Base-by-base conservation (phyloP, 2,329 filamentous ascomycete genomes). In the Aureobasidium sp. region DNA sequence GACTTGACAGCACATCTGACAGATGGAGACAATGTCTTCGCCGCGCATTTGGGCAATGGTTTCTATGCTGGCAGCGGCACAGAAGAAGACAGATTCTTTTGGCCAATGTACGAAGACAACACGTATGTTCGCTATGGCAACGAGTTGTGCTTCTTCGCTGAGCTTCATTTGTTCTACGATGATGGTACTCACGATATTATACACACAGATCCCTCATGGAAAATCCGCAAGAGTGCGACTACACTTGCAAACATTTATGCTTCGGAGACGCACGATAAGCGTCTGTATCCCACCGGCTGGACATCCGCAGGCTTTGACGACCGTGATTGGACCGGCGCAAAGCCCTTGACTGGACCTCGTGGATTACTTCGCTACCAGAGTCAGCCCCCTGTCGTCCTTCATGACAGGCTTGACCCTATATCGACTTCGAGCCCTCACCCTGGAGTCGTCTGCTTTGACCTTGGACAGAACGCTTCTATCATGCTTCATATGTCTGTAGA, bases 51-150 rank as follows among this genome's bases (percentile, higher is more conserved):
- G 0, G 75, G 75, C 8, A 79, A 79, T 36, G 77, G 77, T 0
- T 79, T 79, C 66, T 79, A 78, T 46, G 77, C 77, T 8, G 77
- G 77, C 2, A 50, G 44, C 15, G 57, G 57, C 7, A 74, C 76
- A 37, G 72, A 76, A 48, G 74, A 74, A 10, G 73, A 77, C 50
- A 72, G 74, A 6, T 77, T 76, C 67, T 76, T 77, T 66, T 76
- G 75, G 75, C 74, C 74, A 15, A 75, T 71, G 68, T 76, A 76
- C 41, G 74, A 77, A 64, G 75, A 76, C 63, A 76, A 76, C 41
- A 76, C 75, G 0, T 76, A 75, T 36, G 72, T 74, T 3, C 68
- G 72, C 1, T 74, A 74, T 62, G 72, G 72, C 3, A 76, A 76
- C 53, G 75, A 76, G 62, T 63, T 77, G 2, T 76, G 75, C 63